Evolutionary conservation across 208 protist species (phyloP).

Genomic region (Crithidia brevicula): DNA sequence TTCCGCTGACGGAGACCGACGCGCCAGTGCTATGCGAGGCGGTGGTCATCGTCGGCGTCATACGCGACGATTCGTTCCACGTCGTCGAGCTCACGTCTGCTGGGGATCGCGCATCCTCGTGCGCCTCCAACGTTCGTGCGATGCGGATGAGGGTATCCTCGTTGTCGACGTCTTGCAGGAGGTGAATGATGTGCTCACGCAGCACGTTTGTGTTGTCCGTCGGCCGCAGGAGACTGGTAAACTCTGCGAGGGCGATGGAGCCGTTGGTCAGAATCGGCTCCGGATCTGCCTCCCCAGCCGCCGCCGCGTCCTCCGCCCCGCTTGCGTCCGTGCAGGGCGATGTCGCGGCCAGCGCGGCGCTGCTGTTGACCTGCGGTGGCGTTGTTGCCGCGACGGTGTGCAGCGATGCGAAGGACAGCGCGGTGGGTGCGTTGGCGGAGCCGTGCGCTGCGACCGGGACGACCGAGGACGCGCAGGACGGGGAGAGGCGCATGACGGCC

Average conservation of each 20-base stretch:
- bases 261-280: constrained; percentile 41
- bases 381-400: background rate
- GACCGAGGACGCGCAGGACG: background rate
- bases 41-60: constrained; percentile 12
- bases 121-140: constrained; percentile 44
- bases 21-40: constrained; percentile 19
- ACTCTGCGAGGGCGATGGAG: constrained; percentile 65
- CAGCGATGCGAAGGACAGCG: background rate
- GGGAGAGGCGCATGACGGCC: background rate
- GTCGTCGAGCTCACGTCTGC: constrained; percentile 26
- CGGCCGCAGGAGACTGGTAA: constrained; percentile 52
- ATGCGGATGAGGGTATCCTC: constrained; percentile 61
- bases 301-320: background rate
- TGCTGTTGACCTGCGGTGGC: constrained; percentile 2
- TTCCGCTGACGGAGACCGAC: constrained; percentile 15
- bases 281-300: constrained; percentile 5
- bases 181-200: constrained; percentile 61
- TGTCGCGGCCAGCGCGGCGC: background rate
- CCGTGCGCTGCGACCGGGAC: constrained; percentile 8
- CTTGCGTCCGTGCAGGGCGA: background rate
- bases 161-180: constrained; percentile 57
- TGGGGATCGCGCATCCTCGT: background rate
- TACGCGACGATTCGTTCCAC: constrained; percentile 23
- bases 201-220: constrained; percentile 38
- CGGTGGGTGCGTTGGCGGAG: background rate